Evolutionary conservation across 176 grass and related monocot genomes (phyloP), one percentile per base, ranked within the genome.

Genomic region (Triticum urartu): DNA sequence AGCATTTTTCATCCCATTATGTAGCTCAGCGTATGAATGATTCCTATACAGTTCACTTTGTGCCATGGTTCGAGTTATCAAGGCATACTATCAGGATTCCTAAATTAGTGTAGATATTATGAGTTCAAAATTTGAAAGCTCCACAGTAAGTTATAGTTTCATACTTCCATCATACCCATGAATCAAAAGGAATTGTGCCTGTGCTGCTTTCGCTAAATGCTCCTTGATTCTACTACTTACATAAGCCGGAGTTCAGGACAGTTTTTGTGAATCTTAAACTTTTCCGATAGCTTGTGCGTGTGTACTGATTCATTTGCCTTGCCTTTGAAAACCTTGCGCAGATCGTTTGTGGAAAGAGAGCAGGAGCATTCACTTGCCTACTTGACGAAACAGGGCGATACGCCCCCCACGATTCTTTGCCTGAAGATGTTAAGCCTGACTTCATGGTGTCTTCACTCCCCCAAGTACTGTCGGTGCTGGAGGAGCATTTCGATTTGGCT

Each of bases 281-380:
- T 13, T 28, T 65, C 42, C 0, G 10, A 5, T 64, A 50, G 10
- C 24, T 33, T 36, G 70, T 14, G 11, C 5, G 0, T 15, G 11
- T 72, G 35, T 10, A 58, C 17, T 21, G 65, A 58, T 71, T 38
- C 22, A 39, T 3, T 62, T 63, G 2, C 0, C 59, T 17, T 66
- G 15, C 50, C 50, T 54, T 32, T 18, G 22, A 38, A 26, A 84
- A 78, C 36, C 22, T 30, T 76, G 30, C 14, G 17, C 73, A 98
- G 93, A 35, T 98, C 26, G 93, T 91, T 14, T 95, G 96, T 88
- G 93, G 96, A 68, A 98, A 98, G 77, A 92, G 84, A 78, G 93
- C 93, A 3, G 90, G 96, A 84, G 90, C 96, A 20, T 92, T 92
- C 80, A 98, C 96, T 84, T 98, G 96, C 88, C 92, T 98, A 45